Conservation (phyloP, 805 yeast genomes). For the Pichia heedii region DNA sequence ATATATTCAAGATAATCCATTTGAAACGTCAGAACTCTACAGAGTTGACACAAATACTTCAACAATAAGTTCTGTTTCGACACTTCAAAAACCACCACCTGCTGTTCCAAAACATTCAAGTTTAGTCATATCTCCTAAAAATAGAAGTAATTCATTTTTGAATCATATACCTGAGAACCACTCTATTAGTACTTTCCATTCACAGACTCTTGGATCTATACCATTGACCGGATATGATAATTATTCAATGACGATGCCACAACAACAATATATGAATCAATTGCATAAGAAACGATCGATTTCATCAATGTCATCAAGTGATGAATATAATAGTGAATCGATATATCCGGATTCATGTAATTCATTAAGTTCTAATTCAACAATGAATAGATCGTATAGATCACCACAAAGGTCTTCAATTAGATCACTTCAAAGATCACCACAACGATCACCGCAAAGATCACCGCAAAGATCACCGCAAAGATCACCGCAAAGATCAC, state of each 20-base stretch:
- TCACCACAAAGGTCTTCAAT: not conserved
- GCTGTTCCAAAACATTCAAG: constrained; percentile 9
- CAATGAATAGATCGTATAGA: too few relatives aligned
- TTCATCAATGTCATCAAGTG: not conserved
- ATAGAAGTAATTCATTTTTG: constrained; percentile 9
- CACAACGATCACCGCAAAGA: not conserved
- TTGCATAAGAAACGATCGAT: not conserved
- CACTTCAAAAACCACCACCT: constrained; percentile 4
- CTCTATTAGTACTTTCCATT: constrained; percentile 12
- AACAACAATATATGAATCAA: constrained; percentile 5
- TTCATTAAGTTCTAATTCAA: constrained; percentile 1
- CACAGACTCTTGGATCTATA: constrained; percentile 6
- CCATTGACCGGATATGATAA: not conserved
- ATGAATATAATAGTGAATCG: not conserved
- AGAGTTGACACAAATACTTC: not conserved
- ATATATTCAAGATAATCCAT: constrained; percentile 3
- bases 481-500: not conserved
- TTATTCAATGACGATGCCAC: not conserved
- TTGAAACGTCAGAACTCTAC: not conserved
- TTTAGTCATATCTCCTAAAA: constrained; percentile 4
- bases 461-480: not conserved
- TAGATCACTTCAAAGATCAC: not conserved
- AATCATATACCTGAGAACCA: constrained; percentile 15
- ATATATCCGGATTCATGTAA: not conserved
- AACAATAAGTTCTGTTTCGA: not conserved